These are phyloP conservation scores for Lolium perenne DNA, from an alignment of 176 grass and related monocot genomes.

Conservation along the genomic window DNA sequence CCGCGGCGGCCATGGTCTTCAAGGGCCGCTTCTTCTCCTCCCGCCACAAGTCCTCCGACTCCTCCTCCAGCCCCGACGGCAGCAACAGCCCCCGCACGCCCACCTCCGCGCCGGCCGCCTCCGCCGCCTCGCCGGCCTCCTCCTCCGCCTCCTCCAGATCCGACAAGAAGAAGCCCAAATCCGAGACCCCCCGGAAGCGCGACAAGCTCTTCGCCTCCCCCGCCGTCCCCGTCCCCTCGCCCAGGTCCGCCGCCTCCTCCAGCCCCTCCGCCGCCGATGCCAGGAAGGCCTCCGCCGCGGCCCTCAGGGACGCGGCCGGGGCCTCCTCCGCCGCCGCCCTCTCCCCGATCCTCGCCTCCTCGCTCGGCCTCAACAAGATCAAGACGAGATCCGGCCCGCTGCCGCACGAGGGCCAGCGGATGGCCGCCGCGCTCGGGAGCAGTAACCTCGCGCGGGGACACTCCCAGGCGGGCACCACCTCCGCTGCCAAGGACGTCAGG, in stretches of 20 bases:
- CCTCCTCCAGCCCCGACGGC: conserved; percentile 84
- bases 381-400: conserved; percentile 99
- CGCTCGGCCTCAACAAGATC: conserved; percentile 96
- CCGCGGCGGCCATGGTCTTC: conserved; percentile 74
- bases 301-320: conserved; percentile 44
- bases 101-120: conserved; percentile 49
- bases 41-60: conserved; percentile 71
- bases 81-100: conserved; percentile 93
- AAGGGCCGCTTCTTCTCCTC: conserved; percentile 97
- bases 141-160: conserved; percentile 76
- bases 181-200: conserved; percentile 60
- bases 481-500: conserved; percentile 30
- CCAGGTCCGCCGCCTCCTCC: conserved; percentile 47
- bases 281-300: conserved; percentile 43
- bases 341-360: conserved; percentile 96
- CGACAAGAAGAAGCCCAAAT: conserved; percentile 94
- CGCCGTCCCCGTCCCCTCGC: conserved; percentile 30
- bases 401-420: conserved; percentile 88
- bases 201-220: conserved; percentile 58
- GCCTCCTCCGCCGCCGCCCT: conserved; percentile 47
- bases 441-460: conserved; percentile 87
- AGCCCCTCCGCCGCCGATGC: conserved; percentile 46
- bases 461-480: conserved; percentile 41
- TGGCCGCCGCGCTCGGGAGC: conserved; percentile 69
- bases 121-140: conserved; percentile 35